These are phyloP conservation scores for Scortechinia acanthostroma DNA, from an alignment of 2,329 filamentous ascomycete species.

Conservation along the genomic window DNA sequence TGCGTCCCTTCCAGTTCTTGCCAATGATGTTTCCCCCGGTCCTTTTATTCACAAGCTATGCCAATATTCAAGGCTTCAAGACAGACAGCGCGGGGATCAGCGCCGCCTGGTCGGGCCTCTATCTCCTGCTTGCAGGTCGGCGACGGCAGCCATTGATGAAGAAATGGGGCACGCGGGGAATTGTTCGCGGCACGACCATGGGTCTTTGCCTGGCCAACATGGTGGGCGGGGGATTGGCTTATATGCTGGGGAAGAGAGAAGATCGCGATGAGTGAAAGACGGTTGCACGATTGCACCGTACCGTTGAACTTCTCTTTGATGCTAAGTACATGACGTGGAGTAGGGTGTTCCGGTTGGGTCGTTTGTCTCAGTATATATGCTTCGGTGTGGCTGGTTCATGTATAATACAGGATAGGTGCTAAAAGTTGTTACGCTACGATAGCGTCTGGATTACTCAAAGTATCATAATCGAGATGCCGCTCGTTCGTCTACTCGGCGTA, in stretches of 20 bases:
- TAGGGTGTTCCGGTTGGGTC: too few relatives aligned
- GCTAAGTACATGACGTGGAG: too few relatives aligned
- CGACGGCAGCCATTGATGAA: slow-evolving; percentile 25
- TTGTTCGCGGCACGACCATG: slow-evolving; percentile 40
- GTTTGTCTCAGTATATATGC: too few relatives aligned
- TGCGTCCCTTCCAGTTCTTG: slow-evolving; percentile 39
- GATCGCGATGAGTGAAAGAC: too few relatives aligned
- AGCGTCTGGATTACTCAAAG: too few relatives aligned
- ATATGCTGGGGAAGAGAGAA: slow-evolving; percentile 39
- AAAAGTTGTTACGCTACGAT: too few relatives aligned
- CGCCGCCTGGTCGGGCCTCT: slow-evolving; percentile 47
- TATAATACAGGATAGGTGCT: too few relatives aligned
- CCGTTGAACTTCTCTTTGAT: too few relatives aligned
- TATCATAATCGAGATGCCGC: too few relatives aligned
- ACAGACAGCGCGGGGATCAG: slow-evolving; percentile 47
- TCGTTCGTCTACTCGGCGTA: not conserved
- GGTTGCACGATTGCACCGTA: too few relatives aligned
- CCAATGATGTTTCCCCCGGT: slow-evolving; percentile 41
- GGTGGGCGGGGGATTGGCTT: slow-evolving; percentile 40
- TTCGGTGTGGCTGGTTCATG: too few relatives aligned
- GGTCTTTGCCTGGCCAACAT: slow-evolving; percentile 39
- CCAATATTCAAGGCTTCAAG: slow-evolving; percentile 50
- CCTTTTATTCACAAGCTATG: slow-evolving; percentile 47
- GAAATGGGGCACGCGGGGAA: slow-evolving; percentile 37
- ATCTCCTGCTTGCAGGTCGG: slow-evolving; percentile 44